phyloP scores from a whole-genome alignment of 1,139 yeast species.

The Protomyces inouyei region DNA sequence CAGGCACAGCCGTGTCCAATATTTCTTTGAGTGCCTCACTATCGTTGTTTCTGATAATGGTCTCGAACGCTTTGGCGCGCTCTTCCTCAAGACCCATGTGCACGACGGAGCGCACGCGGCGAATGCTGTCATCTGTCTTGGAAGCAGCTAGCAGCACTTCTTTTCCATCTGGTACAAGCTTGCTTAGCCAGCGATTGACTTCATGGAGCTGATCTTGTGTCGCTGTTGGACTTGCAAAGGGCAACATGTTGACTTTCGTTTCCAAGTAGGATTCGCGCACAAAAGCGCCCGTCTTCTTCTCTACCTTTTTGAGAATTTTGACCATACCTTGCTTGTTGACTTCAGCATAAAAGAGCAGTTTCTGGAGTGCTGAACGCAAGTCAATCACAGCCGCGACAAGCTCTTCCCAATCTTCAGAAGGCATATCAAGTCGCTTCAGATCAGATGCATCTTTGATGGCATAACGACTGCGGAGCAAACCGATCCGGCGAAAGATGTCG shows the following conservation, averaged over 20 bases:
- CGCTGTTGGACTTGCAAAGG: constrained; percentile 64
- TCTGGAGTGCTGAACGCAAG: constrained; percentile 69
- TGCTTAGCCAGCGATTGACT: constrained; percentile 54
- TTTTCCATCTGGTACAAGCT: constrained; percentile 42
- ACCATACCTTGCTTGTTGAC: constrained; percentile 84
- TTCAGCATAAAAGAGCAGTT: constrained; percentile 79
- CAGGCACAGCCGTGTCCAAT: constrained; percentile 31
- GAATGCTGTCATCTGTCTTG: neutral
- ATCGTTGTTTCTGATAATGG: constrained; percentile 32
- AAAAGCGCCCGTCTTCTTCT: constrained; percentile 71
- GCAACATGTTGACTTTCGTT: constrained; percentile 66
- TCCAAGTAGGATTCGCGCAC: constrained; percentile 63
- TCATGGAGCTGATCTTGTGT: constrained; percentile 51
- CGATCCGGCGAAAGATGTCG: constrained; percentile 69
- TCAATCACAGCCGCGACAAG: constrained; percentile 70
- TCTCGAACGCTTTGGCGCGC: constrained; percentile 26
- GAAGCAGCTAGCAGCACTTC: constrained; percentile 17
- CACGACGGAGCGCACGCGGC: constrained; percentile 12
- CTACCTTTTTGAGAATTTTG: constrained; percentile 84
- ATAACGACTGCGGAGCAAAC: constrained; percentile 41
- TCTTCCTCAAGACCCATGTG: constrained; percentile 15
- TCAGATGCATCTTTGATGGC: constrained; percentile 30
- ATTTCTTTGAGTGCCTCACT: constrained; percentile 35
- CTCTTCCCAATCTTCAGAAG: constrained; percentile 44
- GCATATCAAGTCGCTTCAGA: constrained; percentile 31